Evolutionary conservation across 148 eudicot species (phyloP).

Genomic region (Cornus florida): DNA sequence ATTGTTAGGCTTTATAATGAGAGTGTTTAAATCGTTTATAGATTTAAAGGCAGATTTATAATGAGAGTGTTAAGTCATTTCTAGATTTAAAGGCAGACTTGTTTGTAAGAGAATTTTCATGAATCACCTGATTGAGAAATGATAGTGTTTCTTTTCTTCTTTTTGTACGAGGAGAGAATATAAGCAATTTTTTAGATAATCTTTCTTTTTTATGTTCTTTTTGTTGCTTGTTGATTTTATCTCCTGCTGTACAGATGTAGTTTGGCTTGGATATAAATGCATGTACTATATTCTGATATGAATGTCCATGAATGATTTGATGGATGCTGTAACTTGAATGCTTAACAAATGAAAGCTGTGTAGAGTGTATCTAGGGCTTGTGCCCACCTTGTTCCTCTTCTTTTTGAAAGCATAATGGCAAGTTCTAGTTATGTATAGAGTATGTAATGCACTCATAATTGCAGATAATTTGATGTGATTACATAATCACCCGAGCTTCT

Average conservation of each 20-base stretch:
- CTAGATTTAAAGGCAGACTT: neutral
- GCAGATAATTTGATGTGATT: constrained; percentile 10
- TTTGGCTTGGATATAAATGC: neutral
- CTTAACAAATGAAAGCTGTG: neutral
- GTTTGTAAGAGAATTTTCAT: neutral
- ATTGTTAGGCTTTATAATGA: neutral
- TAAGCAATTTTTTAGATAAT: neutral
- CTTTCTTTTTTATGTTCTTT: neutral
- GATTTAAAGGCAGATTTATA: neutral
- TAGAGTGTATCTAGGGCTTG: neutral
- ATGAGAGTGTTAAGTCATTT: neutral
- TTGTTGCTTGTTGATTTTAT: neutral
- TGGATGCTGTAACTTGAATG: neutral
- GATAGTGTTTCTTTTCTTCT: neutral
- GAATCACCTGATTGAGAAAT: neutral
- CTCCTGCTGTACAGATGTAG: neutral
- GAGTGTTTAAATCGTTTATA: neutral
- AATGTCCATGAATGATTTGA: neutral
- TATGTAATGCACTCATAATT: neutral
- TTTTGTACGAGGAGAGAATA: neutral
- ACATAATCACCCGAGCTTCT: neutral
- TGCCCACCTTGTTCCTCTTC: constrained; percentile 1
- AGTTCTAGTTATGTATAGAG: neutral
- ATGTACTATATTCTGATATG: neutral
- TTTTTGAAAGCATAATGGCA: constrained; percentile 1